Conservation (phyloP, 139 green algal species). For the Tetradesmus lagerheimii region DNA sequence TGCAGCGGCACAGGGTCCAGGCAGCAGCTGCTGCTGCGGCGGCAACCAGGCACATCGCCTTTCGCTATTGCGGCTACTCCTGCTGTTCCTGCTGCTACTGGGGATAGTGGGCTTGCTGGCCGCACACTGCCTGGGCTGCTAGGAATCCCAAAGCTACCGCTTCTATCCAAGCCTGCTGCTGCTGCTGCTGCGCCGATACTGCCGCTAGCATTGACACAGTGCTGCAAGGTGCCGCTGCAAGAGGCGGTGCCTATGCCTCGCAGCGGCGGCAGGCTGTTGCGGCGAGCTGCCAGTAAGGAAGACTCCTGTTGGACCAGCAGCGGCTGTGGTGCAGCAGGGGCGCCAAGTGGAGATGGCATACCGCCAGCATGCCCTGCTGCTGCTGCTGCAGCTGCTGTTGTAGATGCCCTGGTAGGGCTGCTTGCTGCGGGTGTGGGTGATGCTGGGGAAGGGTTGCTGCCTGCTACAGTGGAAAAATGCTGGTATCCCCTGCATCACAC, state of each 20-base stretch:
- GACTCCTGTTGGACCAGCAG: not conserved
- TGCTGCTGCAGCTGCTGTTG: conserved; percentile 19
- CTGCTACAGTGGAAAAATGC: not conserved
- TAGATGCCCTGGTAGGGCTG: not conserved
- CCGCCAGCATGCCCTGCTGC: not conserved
- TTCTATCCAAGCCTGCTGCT: not conserved
- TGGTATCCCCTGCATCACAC: conserved; percentile 32
- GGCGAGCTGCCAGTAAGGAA: not conserved
- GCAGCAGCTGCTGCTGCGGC: not conserved
- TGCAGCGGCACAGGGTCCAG: not conserved
- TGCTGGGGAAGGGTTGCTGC: not conserved
- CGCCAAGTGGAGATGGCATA: not conserved
- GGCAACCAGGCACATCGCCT: not conserved
- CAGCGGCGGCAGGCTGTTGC: conserved; percentile 22
- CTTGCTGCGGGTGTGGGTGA: not conserved
- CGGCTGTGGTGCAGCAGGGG: not conserved
- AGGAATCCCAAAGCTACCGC: not conserved
- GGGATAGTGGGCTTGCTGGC: not conserved
- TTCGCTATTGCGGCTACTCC: not conserved
- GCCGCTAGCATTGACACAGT: not conserved
- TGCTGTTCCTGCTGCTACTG: not conserved
- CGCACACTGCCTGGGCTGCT: not conserved
- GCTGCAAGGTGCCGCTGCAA: not conserved
- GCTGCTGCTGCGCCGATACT: no score
- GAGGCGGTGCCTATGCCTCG: not conserved